phyloP scores from a whole-genome alignment of 495 filamentous ascomycete species.

The Astrothelium macrocarpum region DNA sequence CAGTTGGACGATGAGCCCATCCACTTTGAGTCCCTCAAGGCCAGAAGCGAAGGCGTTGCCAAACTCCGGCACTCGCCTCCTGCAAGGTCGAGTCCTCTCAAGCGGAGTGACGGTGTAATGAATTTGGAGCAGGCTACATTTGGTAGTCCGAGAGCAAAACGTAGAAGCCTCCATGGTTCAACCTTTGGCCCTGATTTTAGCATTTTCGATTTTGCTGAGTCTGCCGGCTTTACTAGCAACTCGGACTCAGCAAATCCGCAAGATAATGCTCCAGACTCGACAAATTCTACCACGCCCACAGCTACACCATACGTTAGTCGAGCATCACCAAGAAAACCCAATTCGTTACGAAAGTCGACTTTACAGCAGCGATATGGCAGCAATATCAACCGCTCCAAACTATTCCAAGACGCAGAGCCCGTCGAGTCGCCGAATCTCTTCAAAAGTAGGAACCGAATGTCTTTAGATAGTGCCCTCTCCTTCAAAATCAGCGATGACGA shows the following conservation, averaged over 20 bases:
- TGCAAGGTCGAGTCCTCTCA: conserved; percentile 71
- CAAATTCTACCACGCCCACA: conserved; percentile 20
- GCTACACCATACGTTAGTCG: not conserved
- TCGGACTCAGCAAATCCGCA: not conserved
- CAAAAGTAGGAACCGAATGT: conserved; percentile 46
- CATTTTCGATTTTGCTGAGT: conserved; percentile 52
- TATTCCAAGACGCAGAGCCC: conserved; percentile 15
- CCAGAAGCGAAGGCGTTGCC: conserved; percentile 13
- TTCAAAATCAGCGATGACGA: conserved; percentile 33
- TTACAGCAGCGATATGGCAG: conserved; percentile 59
- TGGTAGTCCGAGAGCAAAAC: conserved; percentile 80
- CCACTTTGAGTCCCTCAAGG: conserved; percentile 30
- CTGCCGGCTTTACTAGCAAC: conserved; percentile 6
- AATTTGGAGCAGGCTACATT: conserved; percentile 64
- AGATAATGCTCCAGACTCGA: conserved; percentile 1
- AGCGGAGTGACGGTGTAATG: conserved; percentile 85
- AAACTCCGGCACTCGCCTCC: conserved; percentile 33
- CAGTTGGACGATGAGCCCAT: conserved; percentile 22
- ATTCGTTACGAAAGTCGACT: conserved; percentile 65
- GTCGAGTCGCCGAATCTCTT: conserved; percentile 20
- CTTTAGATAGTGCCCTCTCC: conserved; percentile 61
- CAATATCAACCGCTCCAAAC: conserved; percentile 32
- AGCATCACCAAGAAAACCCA: conserved; percentile 13
- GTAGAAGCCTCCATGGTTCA: conserved; percentile 68
- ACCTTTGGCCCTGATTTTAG: conserved; percentile 53